Evolutionary conservation across 2,329 filamentous ascomycete genomes (phyloP).

Genomic region (Pseudogymnoascus sp.): DNA sequence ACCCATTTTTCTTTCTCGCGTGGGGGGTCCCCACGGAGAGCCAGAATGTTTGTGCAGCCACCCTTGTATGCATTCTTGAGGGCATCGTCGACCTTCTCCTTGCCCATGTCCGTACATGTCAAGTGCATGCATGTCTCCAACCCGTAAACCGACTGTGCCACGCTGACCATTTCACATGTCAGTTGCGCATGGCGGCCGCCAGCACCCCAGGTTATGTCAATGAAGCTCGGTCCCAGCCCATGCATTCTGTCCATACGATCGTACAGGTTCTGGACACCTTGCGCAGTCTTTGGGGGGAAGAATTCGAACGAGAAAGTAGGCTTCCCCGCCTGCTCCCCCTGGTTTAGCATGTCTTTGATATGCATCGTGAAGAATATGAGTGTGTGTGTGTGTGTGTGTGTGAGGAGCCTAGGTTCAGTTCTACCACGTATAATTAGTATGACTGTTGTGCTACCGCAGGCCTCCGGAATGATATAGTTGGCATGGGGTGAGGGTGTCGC

Average conservation of each 20-base stretch:
- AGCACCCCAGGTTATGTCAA: slow-evolving; percentile 98
- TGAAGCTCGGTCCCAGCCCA: slow-evolving; percentile 85
- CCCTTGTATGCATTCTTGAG: slow-evolving; percentile 84
- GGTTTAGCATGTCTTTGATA: slow-evolving; percentile 83
- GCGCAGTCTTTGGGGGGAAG: slow-evolving; percentile 95
- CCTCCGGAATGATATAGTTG: background rate
- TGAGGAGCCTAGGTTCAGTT: slow-evolving; percentile 5
- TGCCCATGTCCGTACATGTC: slow-evolving; percentile 97
- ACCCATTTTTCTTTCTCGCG: slow-evolving; percentile 92
- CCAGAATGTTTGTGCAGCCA: slow-evolving; percentile 95
- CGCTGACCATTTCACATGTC: slow-evolving; percentile 95
- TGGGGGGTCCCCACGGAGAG: slow-evolving; percentile 86
- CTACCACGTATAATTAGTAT: background rate
- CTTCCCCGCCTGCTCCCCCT: slow-evolving; percentile 69
- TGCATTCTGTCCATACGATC: slow-evolving; percentile 99
- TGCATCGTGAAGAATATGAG: slow-evolving; percentile 61
- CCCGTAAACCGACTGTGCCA: slow-evolving; percentile 90
- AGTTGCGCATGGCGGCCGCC: slow-evolving; percentile 85
- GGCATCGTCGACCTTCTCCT: slow-evolving; percentile 83
- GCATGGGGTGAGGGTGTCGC: background rate
- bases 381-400: background rate
- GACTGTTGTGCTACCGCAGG: background rate
- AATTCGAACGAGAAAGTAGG: slow-evolving; percentile 98
- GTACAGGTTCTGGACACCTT: slow-evolving; percentile 98
- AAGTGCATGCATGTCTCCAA: slow-evolving; percentile 99